phyloP scores from a whole-genome alignment of 2,329 filamentous ascomycete genomes.

The Microdochium paspali region DNA sequence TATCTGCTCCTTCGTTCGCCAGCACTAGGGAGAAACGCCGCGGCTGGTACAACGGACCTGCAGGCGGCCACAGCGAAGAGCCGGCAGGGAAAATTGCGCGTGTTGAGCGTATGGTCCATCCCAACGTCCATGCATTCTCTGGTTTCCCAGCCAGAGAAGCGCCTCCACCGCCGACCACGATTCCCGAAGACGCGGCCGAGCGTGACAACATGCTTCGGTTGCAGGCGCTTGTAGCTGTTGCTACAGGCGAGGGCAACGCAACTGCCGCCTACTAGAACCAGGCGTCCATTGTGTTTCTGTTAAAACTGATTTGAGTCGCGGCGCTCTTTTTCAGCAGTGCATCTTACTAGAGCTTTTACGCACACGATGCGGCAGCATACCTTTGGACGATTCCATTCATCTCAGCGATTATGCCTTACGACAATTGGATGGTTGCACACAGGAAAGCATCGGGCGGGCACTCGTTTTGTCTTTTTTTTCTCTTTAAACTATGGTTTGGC shows the following conservation, averaged over 20 bases:
- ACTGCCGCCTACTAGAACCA: slow-evolving; percentile 20
- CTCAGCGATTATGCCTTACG: background rate
- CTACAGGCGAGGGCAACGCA: slow-evolving; percentile 43
- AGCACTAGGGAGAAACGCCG: slow-evolving; percentile 57
- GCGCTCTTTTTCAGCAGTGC: no score
- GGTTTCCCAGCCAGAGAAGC: slow-evolving; percentile 35
- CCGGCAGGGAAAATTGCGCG: slow-evolving; percentile 30
- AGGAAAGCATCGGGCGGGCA: background rate
- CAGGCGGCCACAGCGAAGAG: slow-evolving; percentile 24
- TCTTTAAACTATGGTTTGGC: background rate
- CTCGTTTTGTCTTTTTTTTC: background rate
- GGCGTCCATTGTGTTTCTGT: no score
- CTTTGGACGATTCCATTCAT: background rate
- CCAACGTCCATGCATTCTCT: slow-evolving; percentile 42
- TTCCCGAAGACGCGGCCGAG: slow-evolving; percentile 22
- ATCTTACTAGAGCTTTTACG: no score
- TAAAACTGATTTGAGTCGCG: no score
- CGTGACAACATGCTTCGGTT: slow-evolving; percentile 43
- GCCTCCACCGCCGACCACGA: slow-evolving; percentile 16
- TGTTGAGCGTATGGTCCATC: slow-evolving; percentile 48
- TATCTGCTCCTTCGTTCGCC: slow-evolving; percentile 47
- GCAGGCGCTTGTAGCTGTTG: slow-evolving; percentile 56
- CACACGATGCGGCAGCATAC: background rate
- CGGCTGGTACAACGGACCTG: slow-evolving; percentile 60
- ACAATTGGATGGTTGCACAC: background rate